Percentiles rank a stretch among this genome's conserved stretches.
Evolutionary conservation across 2,329 filamentous ascomycete species (phyloP).

Genomic region (Neoscytalidium dimidiatum): DNA sequence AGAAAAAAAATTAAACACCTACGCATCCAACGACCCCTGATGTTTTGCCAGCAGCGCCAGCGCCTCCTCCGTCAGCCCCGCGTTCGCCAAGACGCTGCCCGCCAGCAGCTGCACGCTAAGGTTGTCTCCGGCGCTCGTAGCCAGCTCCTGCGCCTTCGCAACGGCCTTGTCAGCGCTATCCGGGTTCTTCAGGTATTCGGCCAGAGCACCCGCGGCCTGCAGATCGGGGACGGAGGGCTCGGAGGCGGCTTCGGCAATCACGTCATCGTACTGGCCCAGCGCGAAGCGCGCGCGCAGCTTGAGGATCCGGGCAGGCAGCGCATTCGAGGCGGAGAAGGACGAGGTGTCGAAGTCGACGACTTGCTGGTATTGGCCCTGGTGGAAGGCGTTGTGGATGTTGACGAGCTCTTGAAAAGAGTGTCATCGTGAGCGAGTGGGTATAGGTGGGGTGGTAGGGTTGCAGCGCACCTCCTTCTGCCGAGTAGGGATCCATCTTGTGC

Average conservation of each 20-base stretch:
- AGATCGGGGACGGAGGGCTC: conserved; percentile 66
- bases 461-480: conserved; percentile 60
- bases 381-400: conserved; percentile 67
- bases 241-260: conserved; percentile 67
- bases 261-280: conserved; percentile 73
- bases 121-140: conserved; percentile 69
- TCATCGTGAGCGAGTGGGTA: neutral
- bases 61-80: conserved; percentile 83
- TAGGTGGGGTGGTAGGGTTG: neutral
- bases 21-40: conserved; percentile 79
- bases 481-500: conserved; percentile 62
- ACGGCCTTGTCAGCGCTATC: conserved; percentile 60
- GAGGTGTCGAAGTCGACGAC: conserved; percentile 85
- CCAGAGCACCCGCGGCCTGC: conserved; percentile 73
- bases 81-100: conserved; percentile 78
- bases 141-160: conserved; percentile 66
- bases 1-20: conserved; percentile 39
- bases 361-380: conserved; percentile 80
- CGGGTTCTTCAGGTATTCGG: conserved; percentile 53
- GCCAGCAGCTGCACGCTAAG: conserved; percentile 76
- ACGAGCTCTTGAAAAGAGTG: conserved; percentile 56
- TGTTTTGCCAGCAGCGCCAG: conserved; percentile 78
- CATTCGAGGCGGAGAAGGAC: conserved; percentile 76
- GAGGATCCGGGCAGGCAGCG: conserved; percentile 73
- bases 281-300: conserved; percentile 81